A percentile compares a stretch with the other conserved stretches of the same genome.
Evolutionary conservation across 805 yeast species (phyloP).

Genomic region (Soucietia sequanensis): DNA sequence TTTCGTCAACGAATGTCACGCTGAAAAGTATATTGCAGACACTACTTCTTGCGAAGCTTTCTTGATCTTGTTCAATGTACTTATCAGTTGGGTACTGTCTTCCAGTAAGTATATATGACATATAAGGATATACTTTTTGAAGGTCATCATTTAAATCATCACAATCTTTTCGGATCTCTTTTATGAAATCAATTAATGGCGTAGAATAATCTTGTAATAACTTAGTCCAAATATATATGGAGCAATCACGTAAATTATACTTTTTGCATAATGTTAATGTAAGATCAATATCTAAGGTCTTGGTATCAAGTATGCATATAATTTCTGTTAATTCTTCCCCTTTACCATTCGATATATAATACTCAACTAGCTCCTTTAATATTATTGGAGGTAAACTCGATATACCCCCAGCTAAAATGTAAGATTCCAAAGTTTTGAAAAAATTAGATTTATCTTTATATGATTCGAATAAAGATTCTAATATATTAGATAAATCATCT

Average conservation of each 20-base stretch:
- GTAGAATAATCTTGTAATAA: constrained; percentile 68
- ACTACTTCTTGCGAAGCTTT: constrained; percentile 45
- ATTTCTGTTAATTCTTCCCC: constrained; percentile 61
- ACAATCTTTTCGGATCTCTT: constrained; percentile 4
- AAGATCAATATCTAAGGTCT: constrained; percentile 72
- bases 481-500: constrained; percentile 10
- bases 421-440: constrained; percentile 52
- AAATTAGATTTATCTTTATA: constrained; percentile 36
- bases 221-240: constrained; percentile 68
- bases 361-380: constrained; percentile 58
- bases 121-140: constrained; percentile 41
- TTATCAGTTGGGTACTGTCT: constrained; percentile 76
- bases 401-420: constrained; percentile 48
- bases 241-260: constrained; percentile 58
- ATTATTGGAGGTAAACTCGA: constrained; percentile 58
- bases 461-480: constrained; percentile 23
- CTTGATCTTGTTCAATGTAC: constrained; percentile 32
- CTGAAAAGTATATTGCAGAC: constrained; percentile 61
- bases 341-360: constrained; percentile 39
- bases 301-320: constrained; percentile 65
- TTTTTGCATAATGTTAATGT: constrained; percentile 62
- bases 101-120: constrained; percentile 71
- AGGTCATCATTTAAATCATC: constrained; percentile 5
- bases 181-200: constrained; percentile 60
- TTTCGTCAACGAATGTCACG: constrained; percentile 46